A percentile compares a stretch with the other conserved stretches of the same genome.
phyloP scores from a whole-genome alignment of 495 filamentous ascomycete genomes.

The Glarea lozoyensis region DNA sequence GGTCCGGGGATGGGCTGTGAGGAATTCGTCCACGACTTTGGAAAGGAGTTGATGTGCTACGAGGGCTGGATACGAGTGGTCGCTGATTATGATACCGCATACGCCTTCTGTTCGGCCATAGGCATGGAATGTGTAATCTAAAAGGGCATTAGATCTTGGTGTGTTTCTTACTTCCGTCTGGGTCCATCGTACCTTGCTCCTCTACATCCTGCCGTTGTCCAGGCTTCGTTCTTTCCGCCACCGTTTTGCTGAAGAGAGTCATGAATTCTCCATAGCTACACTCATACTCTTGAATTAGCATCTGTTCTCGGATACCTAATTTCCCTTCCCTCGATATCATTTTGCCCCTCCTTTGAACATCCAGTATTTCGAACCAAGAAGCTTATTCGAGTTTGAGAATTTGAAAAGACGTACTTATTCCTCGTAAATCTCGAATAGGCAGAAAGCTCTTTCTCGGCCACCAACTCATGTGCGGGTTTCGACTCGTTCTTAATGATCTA shows the following conservation, averaged over 20 bases:
- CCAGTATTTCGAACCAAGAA: not conserved
- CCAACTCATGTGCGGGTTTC: conserved; percentile 74
- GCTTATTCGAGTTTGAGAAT: not conserved
- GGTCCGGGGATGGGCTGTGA: conserved; percentile 65
- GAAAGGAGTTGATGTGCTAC: conserved; percentile 91
- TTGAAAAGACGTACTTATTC: conserved; percentile 38
- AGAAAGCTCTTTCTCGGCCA: conserved; percentile 69
- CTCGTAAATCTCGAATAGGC: conserved; percentile 76
- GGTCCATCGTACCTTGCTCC: conserved; percentile 51
- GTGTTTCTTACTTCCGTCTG: too few species aligned
- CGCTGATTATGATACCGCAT: conserved; percentile 79
- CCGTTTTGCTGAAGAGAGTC: conserved; percentile 56
- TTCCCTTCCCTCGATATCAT: not conserved
- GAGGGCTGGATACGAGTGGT: conserved; percentile 80
- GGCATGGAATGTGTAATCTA: conserved; percentile 78
- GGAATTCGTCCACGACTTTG: conserved; percentile 90
- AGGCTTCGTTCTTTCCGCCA: conserved; percentile 75
- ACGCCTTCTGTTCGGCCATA: conserved; percentile 85
- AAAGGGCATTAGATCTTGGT: too few species aligned
- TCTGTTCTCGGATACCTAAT: not conserved
- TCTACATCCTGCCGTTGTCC: conserved; percentile 87
- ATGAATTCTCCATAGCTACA: conserved; percentile 47
- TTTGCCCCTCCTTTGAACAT: not conserved
- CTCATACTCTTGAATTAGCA: not conserved
- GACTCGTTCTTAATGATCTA: conserved; percentile 76